A percentile compares a stretch with the other conserved stretches of the same genome.
Conservation (phyloP, 805 yeast genomes). For the Komagataella phaffii region DNA sequence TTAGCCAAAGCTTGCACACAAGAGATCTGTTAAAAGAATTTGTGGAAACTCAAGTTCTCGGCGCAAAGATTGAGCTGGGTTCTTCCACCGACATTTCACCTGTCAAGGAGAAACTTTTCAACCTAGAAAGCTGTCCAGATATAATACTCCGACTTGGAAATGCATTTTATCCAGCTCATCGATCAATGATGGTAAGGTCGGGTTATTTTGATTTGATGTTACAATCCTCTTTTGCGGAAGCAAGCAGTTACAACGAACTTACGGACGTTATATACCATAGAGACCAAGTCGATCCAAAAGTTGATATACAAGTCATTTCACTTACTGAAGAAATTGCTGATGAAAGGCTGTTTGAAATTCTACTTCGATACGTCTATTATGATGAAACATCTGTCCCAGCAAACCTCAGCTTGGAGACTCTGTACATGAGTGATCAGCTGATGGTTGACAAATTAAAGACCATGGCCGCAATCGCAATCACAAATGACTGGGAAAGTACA, state of each 20-base stretch:
- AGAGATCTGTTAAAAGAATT: constrained; percentile 19
- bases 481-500: constrained; percentile 12
- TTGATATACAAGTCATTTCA: background rate
- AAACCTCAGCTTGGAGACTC: constrained; percentile 36
- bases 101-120: constrained; percentile 12
- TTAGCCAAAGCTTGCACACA: constrained; percentile 21
- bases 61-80: background rate
- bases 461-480: constrained; percentile 40
- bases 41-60: constrained; percentile 5
- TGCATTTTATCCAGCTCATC: constrained; percentile 47
- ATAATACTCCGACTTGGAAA: constrained; percentile 23
- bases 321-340: constrained; percentile 2
- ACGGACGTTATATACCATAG: constrained; percentile 5
- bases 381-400: constrained; percentile 43
- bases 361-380: constrained; percentile 43
- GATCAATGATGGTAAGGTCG: constrained; percentile 44
- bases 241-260: constrained; percentile 4
- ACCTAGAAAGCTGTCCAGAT: constrained; percentile 27
- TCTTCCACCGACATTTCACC: constrained; percentile 5
- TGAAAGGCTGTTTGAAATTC: constrained; percentile 28
- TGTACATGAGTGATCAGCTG: constrained; percentile 45
- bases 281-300: constrained; percentile 1
- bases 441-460: constrained; percentile 52
- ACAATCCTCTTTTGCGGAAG: constrained; percentile 31
- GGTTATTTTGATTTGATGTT: constrained; percentile 58